Percentiles rank a stretch among this genome's conserved stretches.
These are phyloP conservation scores for Colletotrichum cereale DNA, from an alignment of 2,329 filamentous ascomycete species.

Conservation along the genomic window DNA sequence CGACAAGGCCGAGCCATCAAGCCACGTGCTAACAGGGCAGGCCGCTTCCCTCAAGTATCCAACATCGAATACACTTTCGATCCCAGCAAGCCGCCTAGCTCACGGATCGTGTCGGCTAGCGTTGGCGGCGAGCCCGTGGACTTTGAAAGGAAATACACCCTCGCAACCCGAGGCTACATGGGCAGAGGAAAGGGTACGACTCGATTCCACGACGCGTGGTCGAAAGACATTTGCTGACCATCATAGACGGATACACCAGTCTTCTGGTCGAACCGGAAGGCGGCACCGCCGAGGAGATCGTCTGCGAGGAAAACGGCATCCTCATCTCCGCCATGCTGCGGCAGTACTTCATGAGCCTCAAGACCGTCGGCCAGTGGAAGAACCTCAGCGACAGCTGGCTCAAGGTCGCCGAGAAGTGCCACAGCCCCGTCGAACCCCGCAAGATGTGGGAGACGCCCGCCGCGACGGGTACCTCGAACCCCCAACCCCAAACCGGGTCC, in stretches of 20 bases:
- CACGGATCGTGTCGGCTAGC: constrained; percentile 72
- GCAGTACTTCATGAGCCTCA: constrained; percentile 91
- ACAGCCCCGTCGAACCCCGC: constrained; percentile 61
- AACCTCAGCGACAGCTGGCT: constrained; percentile 79
- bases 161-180: constrained; percentile 92
- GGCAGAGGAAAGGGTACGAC: constrained; percentile 77
- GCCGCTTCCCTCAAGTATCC: constrained; percentile 86
- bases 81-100: constrained; percentile 68
- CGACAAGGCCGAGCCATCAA: neutral
- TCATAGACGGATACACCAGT: constrained; percentile 78
- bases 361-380: constrained; percentile 84
- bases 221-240: neutral
- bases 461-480: constrained; percentile 32
- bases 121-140: constrained; percentile 74
- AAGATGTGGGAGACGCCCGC: constrained; percentile 50
- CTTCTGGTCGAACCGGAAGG: constrained; percentile 83
- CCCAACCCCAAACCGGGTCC: constrained; percentile 41
- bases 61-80: constrained; percentile 84
- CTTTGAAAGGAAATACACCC: constrained; percentile 72
- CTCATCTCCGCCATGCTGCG: constrained; percentile 88
- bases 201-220: neutral
- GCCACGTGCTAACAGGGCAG: constrained; percentile 40
- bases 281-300: constrained; percentile 80
- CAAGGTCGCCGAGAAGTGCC: constrained; percentile 71
- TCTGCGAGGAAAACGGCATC: constrained; percentile 88